A percentile compares a stretch with the other conserved stretches of the same genome.
These are phyloP conservation scores for Polytolypa hystricis DNA, from an alignment of 2,329 filamentous ascomycete species.

Conservation along the genomic window DNA sequence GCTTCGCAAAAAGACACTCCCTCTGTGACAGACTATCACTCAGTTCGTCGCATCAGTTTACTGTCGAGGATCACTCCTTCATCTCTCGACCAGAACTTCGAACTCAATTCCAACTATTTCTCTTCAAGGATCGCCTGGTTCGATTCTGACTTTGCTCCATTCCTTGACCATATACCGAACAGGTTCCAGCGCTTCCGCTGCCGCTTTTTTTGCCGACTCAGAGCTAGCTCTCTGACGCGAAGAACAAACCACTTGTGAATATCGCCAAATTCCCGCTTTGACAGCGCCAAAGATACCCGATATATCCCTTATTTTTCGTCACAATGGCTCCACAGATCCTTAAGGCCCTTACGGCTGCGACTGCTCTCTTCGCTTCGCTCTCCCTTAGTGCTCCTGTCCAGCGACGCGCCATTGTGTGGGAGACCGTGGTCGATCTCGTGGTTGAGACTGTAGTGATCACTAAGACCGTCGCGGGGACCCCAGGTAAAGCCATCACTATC, in stretches of 20 bases:
- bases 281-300: conserved; percentile 3
- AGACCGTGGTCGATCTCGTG: conserved; percentile 15
- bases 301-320: background rate
- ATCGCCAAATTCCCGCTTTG: conserved; percentile 2
- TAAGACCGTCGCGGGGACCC: conserved; percentile 37
- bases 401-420: conserved; percentile 10
- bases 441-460: conserved; percentile 26
- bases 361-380: conserved; percentile 12
- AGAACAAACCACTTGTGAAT: background rate
- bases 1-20: too few relatives aligned
- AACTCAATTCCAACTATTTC: too few relatives aligned
- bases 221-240: conserved; percentile 3
- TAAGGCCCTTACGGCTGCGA: conserved; percentile 12
- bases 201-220: background rate
- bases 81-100: too few relatives aligned
- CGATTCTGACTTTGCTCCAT: conserved; percentile 3
- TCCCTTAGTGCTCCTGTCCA: conserved; percentile 10
- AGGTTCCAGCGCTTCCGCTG: background rate
- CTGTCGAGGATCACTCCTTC: too few relatives aligned
- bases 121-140: conserved; percentile 8
- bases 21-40: too few relatives aligned
- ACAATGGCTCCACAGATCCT: conserved; percentile 13
- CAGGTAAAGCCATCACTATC: conserved; percentile 36
- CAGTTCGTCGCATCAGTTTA: too few relatives aligned
- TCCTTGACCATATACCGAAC: conserved; percentile 3